Conservation (phyloP, 257 asterid species). For the Solanum neorickii region DNA sequence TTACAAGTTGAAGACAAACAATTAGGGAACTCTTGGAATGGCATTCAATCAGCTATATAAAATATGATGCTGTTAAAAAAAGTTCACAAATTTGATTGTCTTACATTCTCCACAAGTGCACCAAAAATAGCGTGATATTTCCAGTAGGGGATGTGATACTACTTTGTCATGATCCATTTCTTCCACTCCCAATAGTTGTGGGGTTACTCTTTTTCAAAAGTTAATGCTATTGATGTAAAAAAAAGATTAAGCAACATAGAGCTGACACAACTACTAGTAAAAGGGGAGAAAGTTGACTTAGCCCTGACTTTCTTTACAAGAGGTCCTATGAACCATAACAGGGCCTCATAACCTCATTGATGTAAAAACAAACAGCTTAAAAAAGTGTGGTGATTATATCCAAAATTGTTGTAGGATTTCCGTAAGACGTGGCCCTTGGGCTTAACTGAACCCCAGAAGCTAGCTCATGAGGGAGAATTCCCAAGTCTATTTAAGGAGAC, state of each 20-base stretch:
- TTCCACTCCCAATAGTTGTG: neutral
- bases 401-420: neutral
- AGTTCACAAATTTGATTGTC: neutral
- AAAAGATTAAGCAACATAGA: neutral
- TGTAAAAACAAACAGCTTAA: neutral
- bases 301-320: neutral
- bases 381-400: neutral
- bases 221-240: neutral
- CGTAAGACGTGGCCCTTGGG: neutral
- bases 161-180: neutral
- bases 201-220: neutral
- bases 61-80: neutral
- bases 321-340: neutral
- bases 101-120: neutral
- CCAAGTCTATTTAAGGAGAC: neutral
- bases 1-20: neutral
- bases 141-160: neutral
- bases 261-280: neutral
- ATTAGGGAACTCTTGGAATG: neutral
- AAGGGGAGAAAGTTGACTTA: neutral
- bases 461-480: neutral
- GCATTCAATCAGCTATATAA: neutral
- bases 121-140: neutral
- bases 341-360: neutral
- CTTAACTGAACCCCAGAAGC: neutral